Base-by-base conservation (phyloP, 129 eudicot species). In the Flaveria trinervia region DNA sequence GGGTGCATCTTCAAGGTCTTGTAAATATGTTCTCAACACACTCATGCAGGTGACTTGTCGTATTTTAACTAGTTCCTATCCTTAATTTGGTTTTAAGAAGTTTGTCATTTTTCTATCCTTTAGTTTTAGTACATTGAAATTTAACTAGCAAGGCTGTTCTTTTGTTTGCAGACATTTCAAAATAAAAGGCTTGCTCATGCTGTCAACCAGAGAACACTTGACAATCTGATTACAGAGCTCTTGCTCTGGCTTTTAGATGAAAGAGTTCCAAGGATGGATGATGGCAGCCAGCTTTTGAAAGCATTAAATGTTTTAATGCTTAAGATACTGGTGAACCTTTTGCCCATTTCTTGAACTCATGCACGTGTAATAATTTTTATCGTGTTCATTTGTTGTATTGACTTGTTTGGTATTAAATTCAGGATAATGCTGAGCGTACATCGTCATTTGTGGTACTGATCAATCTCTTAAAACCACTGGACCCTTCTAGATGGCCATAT, bases 241-340 rank as follows among this genome's bases (percentile, higher is more conserved):
- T 87, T 94, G 87, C 93, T 94, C 49, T 94, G 99, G 99, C 99
- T 94, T 81, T 83, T 94, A 87, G 99, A 94, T 80, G 99, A 94
- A 77, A 85, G 99, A 87, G 99, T 94, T 54, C 97, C 99, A 0
- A 85, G 89, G 54, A 94, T 94, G 97, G 97, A 94, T 73, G 99
- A 94, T 61, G 99, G 99, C 54, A 90, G 97, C 83, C 99, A 94
- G 60, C 97, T 94, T 60, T 73, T 94, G 74, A 94, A 92, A 86
- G 99, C 99, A n/a, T 79, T 94, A 81, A 94, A 94, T 87, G 99
- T 94, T 56, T 82, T 94, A 81, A 94, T 94, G 99, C 96, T 94
- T 62, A 86, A 86, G 81, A 89, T 89, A 52, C 70, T 89, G 90
- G 93, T 89, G 55, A 71, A 62, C 46, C 36, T 67, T 55, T 55